A percentile compares a stretch with the other conserved stretches of the same genome.
Evolutionary conservation across 768 basidiomycete species (phyloP).

Genomic region (Artomyces pyxidatus): DNA sequence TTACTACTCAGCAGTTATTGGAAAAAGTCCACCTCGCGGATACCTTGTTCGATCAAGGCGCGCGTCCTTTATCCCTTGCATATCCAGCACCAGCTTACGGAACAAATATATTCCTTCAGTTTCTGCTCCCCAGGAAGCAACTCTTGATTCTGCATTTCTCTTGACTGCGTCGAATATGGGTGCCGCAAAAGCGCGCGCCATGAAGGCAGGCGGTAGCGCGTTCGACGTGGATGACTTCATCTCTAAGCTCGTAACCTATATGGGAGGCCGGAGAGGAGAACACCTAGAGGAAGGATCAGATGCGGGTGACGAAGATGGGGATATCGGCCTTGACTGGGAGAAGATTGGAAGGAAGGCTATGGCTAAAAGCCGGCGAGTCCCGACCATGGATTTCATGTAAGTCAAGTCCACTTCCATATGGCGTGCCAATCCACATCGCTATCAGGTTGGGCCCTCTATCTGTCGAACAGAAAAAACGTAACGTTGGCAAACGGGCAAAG

Average conservation of each 20-base stretch:
- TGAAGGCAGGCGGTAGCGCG: conserved; percentile 80
- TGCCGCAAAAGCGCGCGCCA: conserved; percentile 81
- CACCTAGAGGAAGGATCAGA: conserved; percentile 33
- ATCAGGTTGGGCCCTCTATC: conserved; percentile 87
- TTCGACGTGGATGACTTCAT: conserved; percentile 95
- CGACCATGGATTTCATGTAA: conserved; percentile 85
- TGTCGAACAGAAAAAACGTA: conserved; percentile 76
- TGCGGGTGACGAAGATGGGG: conserved; percentile 42
- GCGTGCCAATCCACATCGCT: conserved; percentile 1
- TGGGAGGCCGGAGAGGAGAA: conserved; percentile 61
- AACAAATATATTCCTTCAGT: background rate
- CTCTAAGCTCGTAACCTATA: conserved; percentile 58
- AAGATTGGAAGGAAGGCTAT: conserved; percentile 79
- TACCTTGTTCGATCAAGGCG: conserved; percentile 57
- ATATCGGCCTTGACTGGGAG: conserved; percentile 66
- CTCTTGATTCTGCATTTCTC: conserved; percentile 80
- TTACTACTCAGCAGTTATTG: conserved; percentile 47
- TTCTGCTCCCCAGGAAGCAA: conserved; percentile 57
- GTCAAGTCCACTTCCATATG: conserved; percentile 19
- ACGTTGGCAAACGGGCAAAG: conserved; percentile 48
- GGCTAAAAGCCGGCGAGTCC: conserved; percentile 70
- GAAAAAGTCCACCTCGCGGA: conserved; percentile 51
- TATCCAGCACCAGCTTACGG: background rate
- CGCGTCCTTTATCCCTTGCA: background rate
- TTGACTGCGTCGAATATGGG: conserved; percentile 70